Percentiles rank a stretch among this genome's conserved stretches.
These are phyloP conservation scores for Bruguiera hainesii DNA, from an alignment of 441 rosid species.

Conservation along the genomic window DNA sequence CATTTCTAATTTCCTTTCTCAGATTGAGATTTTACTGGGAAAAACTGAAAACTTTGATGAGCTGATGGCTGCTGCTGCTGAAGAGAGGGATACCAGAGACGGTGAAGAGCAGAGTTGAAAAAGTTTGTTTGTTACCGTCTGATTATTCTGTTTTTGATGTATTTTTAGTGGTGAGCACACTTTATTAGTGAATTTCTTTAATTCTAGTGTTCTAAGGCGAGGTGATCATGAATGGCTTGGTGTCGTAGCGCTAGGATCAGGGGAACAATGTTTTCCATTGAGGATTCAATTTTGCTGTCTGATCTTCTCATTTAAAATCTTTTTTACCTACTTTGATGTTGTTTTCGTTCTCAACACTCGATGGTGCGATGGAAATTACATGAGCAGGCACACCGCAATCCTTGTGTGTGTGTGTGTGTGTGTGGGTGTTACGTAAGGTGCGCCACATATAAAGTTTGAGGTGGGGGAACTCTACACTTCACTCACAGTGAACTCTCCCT, in stretches of 20 bases:
- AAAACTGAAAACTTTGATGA: conserved; percentile 71
- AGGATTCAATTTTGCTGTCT: conserved; percentile 21
- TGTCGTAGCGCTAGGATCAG: conserved; percentile 13
- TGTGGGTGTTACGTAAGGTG: too few relatives aligned
- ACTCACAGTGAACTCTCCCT: too few relatives aligned
- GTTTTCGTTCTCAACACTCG: too few relatives aligned
- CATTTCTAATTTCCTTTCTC: conserved; percentile 11
- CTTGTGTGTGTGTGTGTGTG: too few relatives aligned
- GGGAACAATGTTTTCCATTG: conserved; percentile 12
- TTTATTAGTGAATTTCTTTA: conserved; percentile 17
- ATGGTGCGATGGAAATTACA: too few relatives aligned
- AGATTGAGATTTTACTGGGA: conserved; percentile 60
- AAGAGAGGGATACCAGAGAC: conserved; percentile 57
- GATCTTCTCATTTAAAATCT: not conserved
- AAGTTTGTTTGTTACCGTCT: conserved; percentile 5
- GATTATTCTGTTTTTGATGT: conserved; percentile 19
- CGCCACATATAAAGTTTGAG: too few relatives aligned
- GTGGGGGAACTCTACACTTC: too few relatives aligned
- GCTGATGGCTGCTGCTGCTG: conserved; percentile 71
- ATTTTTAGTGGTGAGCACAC: conserved; percentile 9
- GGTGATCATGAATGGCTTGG: not conserved
- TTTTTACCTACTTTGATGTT: not conserved
- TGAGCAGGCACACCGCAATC: too few relatives aligned
- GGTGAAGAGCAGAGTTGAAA: conserved; percentile 62
- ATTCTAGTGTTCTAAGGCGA: conserved; percentile 9